Conservation (phyloP, 2,329 filamentous ascomycete species). For the Neurospora sp. region DNA sequence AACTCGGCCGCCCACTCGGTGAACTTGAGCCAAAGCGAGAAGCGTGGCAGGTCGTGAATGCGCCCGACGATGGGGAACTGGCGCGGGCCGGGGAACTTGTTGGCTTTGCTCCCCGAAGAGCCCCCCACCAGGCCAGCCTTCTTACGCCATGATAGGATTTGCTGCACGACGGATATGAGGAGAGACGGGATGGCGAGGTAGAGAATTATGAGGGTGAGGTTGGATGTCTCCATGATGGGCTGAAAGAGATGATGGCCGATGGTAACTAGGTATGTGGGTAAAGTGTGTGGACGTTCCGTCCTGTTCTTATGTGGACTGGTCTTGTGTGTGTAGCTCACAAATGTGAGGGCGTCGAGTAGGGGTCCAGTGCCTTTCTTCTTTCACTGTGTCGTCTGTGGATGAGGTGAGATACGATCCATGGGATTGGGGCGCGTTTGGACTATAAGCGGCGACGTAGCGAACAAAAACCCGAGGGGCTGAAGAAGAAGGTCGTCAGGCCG, state of each 20-base stretch:
- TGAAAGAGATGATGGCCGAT: neutral
- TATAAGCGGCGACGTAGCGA: neutral
- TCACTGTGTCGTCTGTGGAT: neutral
- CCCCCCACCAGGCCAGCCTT: slow-evolving; percentile 10
- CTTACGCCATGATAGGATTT: slow-evolving; percentile 27
- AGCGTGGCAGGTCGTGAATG: slow-evolving; percentile 37
- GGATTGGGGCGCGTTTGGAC: neutral
- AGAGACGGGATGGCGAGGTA: slow-evolving; percentile 37
- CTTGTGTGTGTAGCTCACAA: neutral
- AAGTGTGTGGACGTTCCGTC: neutral
- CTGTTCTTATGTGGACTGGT: neutral
- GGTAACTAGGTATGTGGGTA: neutral
- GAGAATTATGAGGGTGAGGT: slow-evolving; percentile 28
- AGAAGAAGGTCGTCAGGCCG: neutral
- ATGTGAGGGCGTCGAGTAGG: neutral
- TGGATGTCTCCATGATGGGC: slow-evolving; percentile 25
- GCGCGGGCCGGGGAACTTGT: slow-evolving; percentile 32
- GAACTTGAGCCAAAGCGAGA: slow-evolving; percentile 40
- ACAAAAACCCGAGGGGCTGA: neutral
- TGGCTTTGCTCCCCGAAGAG: slow-evolving; percentile 1
- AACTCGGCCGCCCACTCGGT: slow-evolving; percentile 34
- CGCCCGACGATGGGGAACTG: slow-evolving; percentile 38
- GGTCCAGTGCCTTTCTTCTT: neutral
- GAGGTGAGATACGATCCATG: neutral
- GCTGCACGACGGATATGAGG: slow-evolving; percentile 30